phyloP scores from a whole-genome alignment of 2,329 filamentous ascomycete genomes.

The Rhinocladiella similis region DNA sequence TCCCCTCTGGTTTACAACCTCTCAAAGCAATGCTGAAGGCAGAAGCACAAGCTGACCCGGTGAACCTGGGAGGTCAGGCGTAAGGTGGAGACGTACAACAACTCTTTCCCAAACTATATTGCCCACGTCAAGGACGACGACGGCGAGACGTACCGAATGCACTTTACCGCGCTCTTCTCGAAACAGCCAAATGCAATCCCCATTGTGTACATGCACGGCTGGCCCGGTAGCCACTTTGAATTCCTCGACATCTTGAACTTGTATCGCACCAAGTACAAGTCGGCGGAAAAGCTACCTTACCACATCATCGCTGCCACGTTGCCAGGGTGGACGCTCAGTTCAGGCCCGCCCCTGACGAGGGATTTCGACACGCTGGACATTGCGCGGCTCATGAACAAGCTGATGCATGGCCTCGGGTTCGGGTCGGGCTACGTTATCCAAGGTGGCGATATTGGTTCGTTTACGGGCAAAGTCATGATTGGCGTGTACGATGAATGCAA shows the following conservation, averaged over 20 bases:
- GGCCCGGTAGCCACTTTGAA: conserved; percentile 10
- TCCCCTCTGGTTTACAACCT: background rate
- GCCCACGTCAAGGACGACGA: conserved; percentile 42
- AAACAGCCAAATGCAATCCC: conserved; percentile 51
- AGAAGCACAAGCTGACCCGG: background rate
- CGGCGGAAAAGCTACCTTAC: conserved; percentile 54
- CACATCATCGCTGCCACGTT: conserved; percentile 57
- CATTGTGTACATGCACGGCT: conserved; percentile 52
- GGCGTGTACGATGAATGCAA: conserved; percentile 48
- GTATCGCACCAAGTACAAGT: conserved; percentile 50
- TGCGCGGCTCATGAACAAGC: conserved; percentile 48
- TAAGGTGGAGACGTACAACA: conserved; percentile 42
- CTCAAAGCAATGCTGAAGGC: background rate
- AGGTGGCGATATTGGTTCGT: conserved; percentile 57
- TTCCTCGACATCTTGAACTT: conserved; percentile 42
- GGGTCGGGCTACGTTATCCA: conserved; percentile 54
- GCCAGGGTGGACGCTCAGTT: conserved; percentile 56
- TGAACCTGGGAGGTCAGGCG: background rate
- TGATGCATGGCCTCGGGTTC: conserved; percentile 57
- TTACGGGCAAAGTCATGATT: conserved; percentile 45
- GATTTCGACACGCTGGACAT: conserved; percentile 44
- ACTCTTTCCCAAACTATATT: conserved; percentile 54
- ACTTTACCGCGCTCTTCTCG: conserved; percentile 59
- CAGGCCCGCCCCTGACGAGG: conserved; percentile 44
- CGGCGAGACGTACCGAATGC: conserved; percentile 42